A percentile compares a stretch with the other conserved stretches of the same genome.
Evolutionary conservation across 139 green algal species (phyloP).

Genomic region (Tetradesmus obliquus): DNA sequence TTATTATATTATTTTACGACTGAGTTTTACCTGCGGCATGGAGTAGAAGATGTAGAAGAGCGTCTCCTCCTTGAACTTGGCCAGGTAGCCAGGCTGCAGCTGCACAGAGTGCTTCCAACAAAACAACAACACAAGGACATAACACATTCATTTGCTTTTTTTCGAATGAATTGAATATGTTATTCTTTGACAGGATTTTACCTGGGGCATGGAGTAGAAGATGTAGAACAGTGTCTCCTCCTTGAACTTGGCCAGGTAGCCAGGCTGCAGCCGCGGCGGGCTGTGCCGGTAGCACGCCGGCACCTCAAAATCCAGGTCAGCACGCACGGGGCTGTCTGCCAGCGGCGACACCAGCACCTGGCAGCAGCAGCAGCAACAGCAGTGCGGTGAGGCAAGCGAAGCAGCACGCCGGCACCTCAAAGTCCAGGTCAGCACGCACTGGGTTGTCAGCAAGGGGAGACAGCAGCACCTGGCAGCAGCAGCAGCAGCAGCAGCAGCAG

Average conservation of each 20-base stretch:
- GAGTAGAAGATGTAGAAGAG: constrained; percentile 99
- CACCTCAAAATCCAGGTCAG: constrained; percentile 91
- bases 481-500: background rate
- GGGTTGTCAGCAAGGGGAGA: constrained; percentile 87
- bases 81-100: constrained; percentile 89
- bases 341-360: constrained; percentile 87
- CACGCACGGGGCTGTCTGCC: constrained; percentile 75
- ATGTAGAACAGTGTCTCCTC: constrained; percentile 99
- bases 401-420: background rate
- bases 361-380: too few relatives aligned
- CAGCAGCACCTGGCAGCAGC: constrained; percentile 68
- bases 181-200: background rate
- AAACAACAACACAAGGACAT: too few relatives aligned
- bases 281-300: constrained; percentile 90
- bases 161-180: background rate
- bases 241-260: constrained; percentile 96
- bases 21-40: constrained; percentile 49
- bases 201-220: constrained; percentile 88
- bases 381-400: background rate
- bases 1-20: too few relatives aligned
- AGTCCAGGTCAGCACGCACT: constrained; percentile 69
- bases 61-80: constrained; percentile 98
- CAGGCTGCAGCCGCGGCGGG: constrained; percentile 82
- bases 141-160: too few relatives aligned
- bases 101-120: too few relatives aligned